Base-by-base conservation (phyloP, 305 asterid species). In the Ilex paraguariensis region DNA sequence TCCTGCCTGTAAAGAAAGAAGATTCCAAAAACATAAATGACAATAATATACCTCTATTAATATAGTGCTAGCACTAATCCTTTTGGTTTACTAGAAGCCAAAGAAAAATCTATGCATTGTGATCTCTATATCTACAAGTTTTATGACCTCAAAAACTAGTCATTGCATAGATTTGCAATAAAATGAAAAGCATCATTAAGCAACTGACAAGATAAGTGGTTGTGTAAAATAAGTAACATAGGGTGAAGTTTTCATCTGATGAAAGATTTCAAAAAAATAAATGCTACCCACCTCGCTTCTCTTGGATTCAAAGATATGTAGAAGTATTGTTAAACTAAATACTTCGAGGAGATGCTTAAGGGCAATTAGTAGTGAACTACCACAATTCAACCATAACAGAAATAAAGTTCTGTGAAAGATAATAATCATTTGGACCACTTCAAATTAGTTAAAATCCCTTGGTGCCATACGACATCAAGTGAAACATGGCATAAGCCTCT, bases 1-100 rank as follows among this genome's bases (percentile, higher is more conserved):
- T 82, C 91, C 66, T 84, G 83, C 72, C 97, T 90, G 66, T 33
- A 54, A 61, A 62, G 60, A 56, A 46, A 54, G 64, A 55, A 61
- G 31, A 49, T 59, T 32, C 40, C 53, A 31, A 31, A 54, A 59
- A 69, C 64, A 14, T 55, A 45, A 51, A 44, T 11, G 53, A 49
- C 7, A 49, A n/a, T 1, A 49, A 49, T 36, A 7, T 7, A 49
- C 11, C 11, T 49, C 7, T 5, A 49, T 11, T 7, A 49, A 49
- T 49, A 12, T 49, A 3, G 53, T 49, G 53, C 15, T n/a, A 49
- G 53, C 13, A 49, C 16, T 36, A 36, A 36, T 36, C 6, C 6
- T 36, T 36, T 36, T 36, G 4, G 2, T 21, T 21, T 21, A 21
- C 13, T 45, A 45, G 53, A 49, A 49, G 53, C 53, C 53, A 49